A percentile compares a stretch with the other conserved stretches of the same genome.
Conservation (phyloP, 768 basidiomycete genomes). For the Suillus spraguei region DNA sequence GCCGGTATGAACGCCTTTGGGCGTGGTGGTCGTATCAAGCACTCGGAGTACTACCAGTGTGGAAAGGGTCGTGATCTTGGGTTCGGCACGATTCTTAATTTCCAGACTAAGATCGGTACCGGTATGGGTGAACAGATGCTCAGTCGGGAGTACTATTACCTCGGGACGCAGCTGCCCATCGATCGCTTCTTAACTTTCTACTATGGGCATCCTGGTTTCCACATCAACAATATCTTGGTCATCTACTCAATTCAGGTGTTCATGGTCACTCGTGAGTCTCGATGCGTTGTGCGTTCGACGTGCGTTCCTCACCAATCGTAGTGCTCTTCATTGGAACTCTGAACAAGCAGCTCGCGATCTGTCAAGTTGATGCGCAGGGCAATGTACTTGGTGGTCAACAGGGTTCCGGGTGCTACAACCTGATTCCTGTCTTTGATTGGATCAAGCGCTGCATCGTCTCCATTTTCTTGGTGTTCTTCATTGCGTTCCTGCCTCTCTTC, state of each 20-base stretch:
- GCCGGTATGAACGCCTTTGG: constrained; percentile 99
- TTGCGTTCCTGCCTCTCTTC: constrained; percentile 95
- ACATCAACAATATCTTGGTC: constrained; percentile 99
- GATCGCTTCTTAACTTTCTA: constrained; percentile 99
- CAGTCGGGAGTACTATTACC: constrained; percentile 98
- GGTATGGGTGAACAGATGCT: constrained; percentile 99
- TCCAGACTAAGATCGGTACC: constrained; percentile 99
- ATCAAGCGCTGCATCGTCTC: constrained; percentile 95
- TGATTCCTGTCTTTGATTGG: constrained; percentile 97
- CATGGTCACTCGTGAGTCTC: constrained; percentile 85
- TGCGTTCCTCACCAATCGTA: constrained; percentile 32
- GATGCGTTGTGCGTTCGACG: neutral
- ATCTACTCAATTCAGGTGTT: constrained; percentile 98
- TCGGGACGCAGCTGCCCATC: constrained; percentile 96
- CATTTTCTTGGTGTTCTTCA: constrained; percentile 99
- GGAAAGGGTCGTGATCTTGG: constrained; percentile 99
- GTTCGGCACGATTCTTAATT: constrained; percentile 98
- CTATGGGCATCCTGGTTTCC: constrained; percentile 99
- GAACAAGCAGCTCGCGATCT: constrained; percentile 91
- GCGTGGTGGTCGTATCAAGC: constrained; percentile 98
- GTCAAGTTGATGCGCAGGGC: constrained; percentile 78
- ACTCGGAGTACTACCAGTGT: constrained; percentile 99
- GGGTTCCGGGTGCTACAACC: constrained; percentile 84
- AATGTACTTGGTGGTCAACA: constrained; percentile 83
- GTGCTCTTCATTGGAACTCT: constrained; percentile 95